Conservation (phyloP, 805 yeast genomes). For the Pachysolen tannophilus region DNA sequence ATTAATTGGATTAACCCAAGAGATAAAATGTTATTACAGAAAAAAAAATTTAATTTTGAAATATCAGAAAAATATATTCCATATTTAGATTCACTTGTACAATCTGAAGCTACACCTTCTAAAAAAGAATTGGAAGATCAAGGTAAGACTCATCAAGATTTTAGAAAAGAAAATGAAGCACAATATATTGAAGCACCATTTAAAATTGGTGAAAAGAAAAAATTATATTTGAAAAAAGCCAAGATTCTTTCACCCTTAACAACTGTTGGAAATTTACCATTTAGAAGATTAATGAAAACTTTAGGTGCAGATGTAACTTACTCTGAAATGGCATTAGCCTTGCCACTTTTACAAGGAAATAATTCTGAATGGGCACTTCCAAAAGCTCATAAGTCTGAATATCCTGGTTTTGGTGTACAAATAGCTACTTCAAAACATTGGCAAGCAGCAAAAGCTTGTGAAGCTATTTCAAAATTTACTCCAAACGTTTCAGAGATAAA, state of each 20-base stretch:
- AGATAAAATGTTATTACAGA: slow-evolving; percentile 40
- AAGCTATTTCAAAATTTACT: slow-evolving; percentile 53
- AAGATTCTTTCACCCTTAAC: slow-evolving; percentile 93
- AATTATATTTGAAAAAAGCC: slow-evolving; percentile 56
- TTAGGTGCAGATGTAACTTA: slow-evolving; percentile 91
- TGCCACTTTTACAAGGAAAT: slow-evolving; percentile 83
- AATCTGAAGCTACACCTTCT: slow-evolving; percentile 20
- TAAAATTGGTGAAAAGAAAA: slow-evolving; percentile 75
- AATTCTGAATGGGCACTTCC: slow-evolving; percentile 98
- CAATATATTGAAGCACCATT: slow-evolving; percentile 72
- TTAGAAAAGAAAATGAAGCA: slow-evolving; percentile 28
- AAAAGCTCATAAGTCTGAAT: slow-evolving; percentile 75
- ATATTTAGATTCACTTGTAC: slow-evolving; percentile 56
- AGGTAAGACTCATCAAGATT: slow-evolving; percentile 16
- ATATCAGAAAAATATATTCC: slow-evolving; percentile 50
- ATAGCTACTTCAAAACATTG: slow-evolving; percentile 86
- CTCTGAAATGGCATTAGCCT: slow-evolving; percentile 87
- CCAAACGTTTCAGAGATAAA: slow-evolving; percentile 73
- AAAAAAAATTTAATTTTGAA: slow-evolving; percentile 53
- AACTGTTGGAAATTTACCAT: slow-evolving; percentile 96
- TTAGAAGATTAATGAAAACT: slow-evolving; percentile 82
- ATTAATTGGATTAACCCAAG: slow-evolving; percentile 51
- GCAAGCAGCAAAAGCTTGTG: slow-evolving; percentile 93
- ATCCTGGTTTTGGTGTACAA: slow-evolving; percentile 89
- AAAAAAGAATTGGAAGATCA: slow-evolving; percentile 18